A percentile compares a stretch with the other conserved stretches of the same genome.
Conservation (phyloP, 345 rosid species). For the Hirschfeldia incana region DNA sequence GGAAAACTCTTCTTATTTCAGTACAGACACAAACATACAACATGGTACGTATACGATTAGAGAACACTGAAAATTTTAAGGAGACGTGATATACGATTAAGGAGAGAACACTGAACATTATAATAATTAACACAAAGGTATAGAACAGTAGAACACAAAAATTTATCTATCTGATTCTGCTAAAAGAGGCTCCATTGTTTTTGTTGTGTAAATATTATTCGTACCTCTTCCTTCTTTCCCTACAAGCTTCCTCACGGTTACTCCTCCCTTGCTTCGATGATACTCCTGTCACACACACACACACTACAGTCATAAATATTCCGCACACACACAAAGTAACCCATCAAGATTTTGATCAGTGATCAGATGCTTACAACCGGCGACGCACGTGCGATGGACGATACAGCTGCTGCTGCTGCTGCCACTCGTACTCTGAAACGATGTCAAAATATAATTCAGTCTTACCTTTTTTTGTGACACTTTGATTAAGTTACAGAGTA, state of each 20-base stretch:
- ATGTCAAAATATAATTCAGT: constrained; percentile 3
- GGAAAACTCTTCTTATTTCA: no score
- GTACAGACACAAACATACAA: no score
- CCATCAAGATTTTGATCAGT: not conserved
- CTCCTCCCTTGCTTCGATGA: constrained; percentile 41
- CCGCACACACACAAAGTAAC: not conserved
- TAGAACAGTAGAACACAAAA: not conserved
- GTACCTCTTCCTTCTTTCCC: constrained; percentile 25
- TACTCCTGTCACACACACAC: constrained; percentile 26
- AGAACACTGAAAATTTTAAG: no score
- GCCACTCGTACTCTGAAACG: constrained; percentile 68
- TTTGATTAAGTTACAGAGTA: not conserved
- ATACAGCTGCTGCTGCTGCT: constrained; percentile 58
- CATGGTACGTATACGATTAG: no score
- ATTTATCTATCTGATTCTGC: constrained; percentile 27
- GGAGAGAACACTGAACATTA: no score
- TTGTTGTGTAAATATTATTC: constrained; percentile 1
- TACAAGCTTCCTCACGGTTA: constrained; percentile 32
- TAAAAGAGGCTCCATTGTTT: constrained; percentile 28
- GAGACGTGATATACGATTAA: no score
- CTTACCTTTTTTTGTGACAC: not conserved
- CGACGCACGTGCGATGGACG: constrained; percentile 53
- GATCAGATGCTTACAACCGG: constrained; percentile 30
- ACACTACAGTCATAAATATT: not conserved
- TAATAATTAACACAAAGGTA: not conserved